These are phyloP conservation scores for Colletotrichum sansevieriae DNA, from an alignment of 2,329 filamentous ascomycete genomes.

Conservation along the genomic window DNA sequence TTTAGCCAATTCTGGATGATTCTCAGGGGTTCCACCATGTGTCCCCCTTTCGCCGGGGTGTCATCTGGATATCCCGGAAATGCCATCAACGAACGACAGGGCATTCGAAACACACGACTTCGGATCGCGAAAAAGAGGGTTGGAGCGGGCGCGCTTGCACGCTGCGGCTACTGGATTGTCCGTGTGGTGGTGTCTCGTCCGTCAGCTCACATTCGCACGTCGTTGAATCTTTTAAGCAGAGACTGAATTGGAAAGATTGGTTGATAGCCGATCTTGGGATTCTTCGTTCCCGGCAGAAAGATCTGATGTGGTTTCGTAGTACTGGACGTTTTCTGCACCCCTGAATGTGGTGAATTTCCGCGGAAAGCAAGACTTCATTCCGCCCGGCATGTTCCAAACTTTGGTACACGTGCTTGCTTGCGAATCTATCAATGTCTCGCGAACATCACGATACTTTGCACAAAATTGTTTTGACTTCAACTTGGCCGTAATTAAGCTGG, in stretches of 20 bases:
- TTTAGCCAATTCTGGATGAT: constrained; percentile 3
- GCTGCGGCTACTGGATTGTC: not conserved
- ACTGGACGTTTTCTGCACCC: not conserved
- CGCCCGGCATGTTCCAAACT: not conserved
- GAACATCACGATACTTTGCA: not conserved
- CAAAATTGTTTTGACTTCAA: not conserved
- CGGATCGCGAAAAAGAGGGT: not conserved
- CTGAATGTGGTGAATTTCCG: no score
- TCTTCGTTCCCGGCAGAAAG: not conserved
- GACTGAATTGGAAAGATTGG: not conserved
- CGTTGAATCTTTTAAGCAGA: not conserved
- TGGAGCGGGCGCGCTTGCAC: not conserved
- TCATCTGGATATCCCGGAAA: not conserved
- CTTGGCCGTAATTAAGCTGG: not conserved
- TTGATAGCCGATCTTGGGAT: not conserved
- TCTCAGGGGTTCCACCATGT: constrained; percentile 2
- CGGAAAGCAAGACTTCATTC: not conserved
- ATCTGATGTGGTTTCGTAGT: not conserved
- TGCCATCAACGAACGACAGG: constrained; percentile 22
- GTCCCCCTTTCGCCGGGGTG: not conserved
- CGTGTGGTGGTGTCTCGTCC: not conserved
- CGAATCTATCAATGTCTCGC: not conserved
- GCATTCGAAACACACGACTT: constrained; percentile 10
- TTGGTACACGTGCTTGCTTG: not conserved
- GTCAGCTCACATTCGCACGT: not conserved